phyloP scores from a whole-genome alignment of 2,329 filamentous ascomycete genomes.

The Pseudocercospora crystallina region DNA sequence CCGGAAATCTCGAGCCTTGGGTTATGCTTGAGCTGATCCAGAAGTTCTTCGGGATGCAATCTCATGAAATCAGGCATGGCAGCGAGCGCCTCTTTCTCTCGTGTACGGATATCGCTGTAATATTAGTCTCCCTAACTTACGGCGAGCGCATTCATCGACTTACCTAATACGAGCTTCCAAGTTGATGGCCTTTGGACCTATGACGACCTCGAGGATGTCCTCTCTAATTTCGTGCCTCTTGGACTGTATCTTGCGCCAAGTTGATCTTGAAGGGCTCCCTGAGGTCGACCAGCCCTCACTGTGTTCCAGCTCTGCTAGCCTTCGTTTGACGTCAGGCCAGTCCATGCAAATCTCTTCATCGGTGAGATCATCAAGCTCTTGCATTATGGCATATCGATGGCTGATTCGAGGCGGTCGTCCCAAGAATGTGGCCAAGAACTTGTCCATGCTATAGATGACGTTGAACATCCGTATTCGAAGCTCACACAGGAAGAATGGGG shows the following conservation, averaged over 20 bases:
- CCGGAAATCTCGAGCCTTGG: slow-evolving; percentile 11
- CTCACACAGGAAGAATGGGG: slow-evolving; percentile 26
- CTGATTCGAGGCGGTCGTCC: slow-evolving; percentile 24
- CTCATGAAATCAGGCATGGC: slow-evolving; percentile 16
- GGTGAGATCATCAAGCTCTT: slow-evolving; percentile 16
- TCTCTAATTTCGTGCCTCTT: slow-evolving; percentile 14
- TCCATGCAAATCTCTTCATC: slow-evolving; percentile 17
- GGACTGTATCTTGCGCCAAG: slow-evolving; percentile 18
- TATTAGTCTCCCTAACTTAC: background rate
- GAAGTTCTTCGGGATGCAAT: slow-evolving; percentile 16
- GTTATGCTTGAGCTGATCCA: slow-evolving; percentile 14
- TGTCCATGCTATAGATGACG: slow-evolving; percentile 26
- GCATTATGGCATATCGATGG: slow-evolving; percentile 18
- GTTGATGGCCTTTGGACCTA: slow-evolving; percentile 11
- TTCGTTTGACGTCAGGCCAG: slow-evolving; percentile 5
- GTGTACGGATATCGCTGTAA: slow-evolving; percentile 10
- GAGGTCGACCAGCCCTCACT: slow-evolving; percentile 12
- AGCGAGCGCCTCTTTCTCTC: slow-evolving; percentile 12
- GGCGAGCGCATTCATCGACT: background rate
- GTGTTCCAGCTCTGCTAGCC: slow-evolving; percentile 7
- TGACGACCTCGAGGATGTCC: slow-evolving; percentile 22
- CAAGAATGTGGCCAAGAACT: slow-evolving; percentile 27
- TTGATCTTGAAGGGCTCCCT: slow-evolving; percentile 10
- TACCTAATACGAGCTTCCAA: slow-evolving; percentile 14
- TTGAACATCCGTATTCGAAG: slow-evolving; percentile 24